Evolutionary conservation across 352 stramenopile genomes (phyloP).

Genomic region (Phytopythium montanum): DNA sequence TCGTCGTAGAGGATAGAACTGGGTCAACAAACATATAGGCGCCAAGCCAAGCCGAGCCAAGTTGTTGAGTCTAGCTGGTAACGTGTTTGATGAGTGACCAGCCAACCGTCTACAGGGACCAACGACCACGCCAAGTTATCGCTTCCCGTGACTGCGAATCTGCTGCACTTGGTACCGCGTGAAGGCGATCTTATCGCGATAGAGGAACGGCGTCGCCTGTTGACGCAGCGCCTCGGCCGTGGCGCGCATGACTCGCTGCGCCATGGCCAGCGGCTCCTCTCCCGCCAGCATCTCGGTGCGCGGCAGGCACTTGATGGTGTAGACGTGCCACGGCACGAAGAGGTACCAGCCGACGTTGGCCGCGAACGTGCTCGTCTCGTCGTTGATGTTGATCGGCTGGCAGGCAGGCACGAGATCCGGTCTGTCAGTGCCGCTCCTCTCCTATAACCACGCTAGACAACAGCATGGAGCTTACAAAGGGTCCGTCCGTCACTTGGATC

Average conservation of each 20-base stretch:
- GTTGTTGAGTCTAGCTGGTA: background rate
- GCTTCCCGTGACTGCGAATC: conserved; percentile 25
- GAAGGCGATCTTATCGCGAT: conserved; percentile 67
- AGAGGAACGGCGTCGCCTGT: conserved; percentile 61
- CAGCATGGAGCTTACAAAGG: conserved; percentile 40
- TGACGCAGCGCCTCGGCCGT: conserved; percentile 47
- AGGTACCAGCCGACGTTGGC: conserved; percentile 76
- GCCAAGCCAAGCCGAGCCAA: background rate
- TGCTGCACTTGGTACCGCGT: conserved; percentile 54
- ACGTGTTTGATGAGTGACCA: background rate
- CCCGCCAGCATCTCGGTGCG: conserved; percentile 22
- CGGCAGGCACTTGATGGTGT: conserved; percentile 53
- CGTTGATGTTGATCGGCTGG: conserved; percentile 73
- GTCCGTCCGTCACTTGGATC: conserved; percentile 55
- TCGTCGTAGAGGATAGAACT: conserved; percentile 19
- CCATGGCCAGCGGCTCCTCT: conserved; percentile 48
- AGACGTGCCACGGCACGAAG: conserved; percentile 68
- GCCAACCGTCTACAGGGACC: background rate
- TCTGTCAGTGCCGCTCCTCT: background rate
- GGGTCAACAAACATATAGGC: background rate
- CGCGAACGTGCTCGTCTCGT: conserved; percentile 70
- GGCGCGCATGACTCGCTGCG: conserved; percentile 59
- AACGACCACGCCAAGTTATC: background rate
- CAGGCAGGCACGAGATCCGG: background rate
- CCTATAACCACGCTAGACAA: background rate